Evolutionary conservation across 495 filamentous ascomycete genomes (phyloP), one percentile per base, ranked within the genome.

Genomic region (Penicillium silybi): DNA sequence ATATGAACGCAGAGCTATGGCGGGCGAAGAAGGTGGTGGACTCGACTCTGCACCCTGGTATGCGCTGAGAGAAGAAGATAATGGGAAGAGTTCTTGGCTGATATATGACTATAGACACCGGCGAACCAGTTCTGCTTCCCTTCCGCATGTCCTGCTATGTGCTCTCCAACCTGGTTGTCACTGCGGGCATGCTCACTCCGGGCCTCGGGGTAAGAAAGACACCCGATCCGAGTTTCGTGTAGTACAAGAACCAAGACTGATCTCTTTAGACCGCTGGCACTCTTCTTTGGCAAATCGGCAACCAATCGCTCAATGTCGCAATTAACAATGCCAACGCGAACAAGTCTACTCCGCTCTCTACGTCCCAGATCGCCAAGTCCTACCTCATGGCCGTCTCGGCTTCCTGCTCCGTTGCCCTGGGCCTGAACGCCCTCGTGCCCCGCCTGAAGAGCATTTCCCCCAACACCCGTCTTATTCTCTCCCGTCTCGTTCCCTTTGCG

Each of bases 111-210:
- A 19, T 49, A 90, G 93, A 98, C 70, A 97, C 92, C 5, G 93
- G 92, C 44, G 74, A 87, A 62, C 86, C 92, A 1, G 95, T 97
- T 46, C 83, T 97, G 62, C 81, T 97, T 6, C 93, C 95, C 17
- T 97, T 97, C 67, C 85, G 93, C 59, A 97, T 98, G 95, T 96
- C 90, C 40, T 89, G 83, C 76, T 97, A 95, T 67, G 89, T 95
- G 46, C 74, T 97, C 41, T 90, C 90, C 48, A 97, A 97, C 66
- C 74, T 98, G 61, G 78, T 97, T 41, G 92, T 97, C 46, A 98
- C 93, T n/a, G 95, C 85, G 4, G 93, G 95, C 62, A 98, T 97
- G 95, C 84, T 98, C 46, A 93, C 91, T 19, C 93, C 93, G 0
- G 86, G 87, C 48, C 59, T 62, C 4, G 45, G 50, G 48, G 69